phyloP scores from a whole-genome alignment of 176 grass and related monocot genomes.

The Lolium multiflorum region DNA sequence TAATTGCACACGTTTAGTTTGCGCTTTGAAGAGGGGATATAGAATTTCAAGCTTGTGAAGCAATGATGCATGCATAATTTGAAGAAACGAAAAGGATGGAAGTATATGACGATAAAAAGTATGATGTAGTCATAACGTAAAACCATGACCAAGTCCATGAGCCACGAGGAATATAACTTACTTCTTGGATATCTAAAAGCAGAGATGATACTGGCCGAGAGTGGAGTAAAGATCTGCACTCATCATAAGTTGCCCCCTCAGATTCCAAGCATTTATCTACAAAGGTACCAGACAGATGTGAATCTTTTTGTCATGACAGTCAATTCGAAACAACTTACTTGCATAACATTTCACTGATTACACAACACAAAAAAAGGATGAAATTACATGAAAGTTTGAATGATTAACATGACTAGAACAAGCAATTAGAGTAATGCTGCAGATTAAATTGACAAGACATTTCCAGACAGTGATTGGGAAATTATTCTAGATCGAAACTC shows the following conservation, averaged over 20 bases:
- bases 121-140: background rate
- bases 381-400: background rate
- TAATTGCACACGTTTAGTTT: background rate
- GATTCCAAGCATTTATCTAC: background rate
- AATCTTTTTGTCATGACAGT: background rate
- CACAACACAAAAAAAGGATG: background rate
- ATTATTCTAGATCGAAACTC: background rate
- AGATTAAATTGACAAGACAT: background rate
- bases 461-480: background rate
- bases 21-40: background rate
- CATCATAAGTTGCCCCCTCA: background rate
- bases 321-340: background rate
- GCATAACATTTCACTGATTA: background rate
- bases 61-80: too few relatives aligned
- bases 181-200: too few relatives aligned
- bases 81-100: too few relatives aligned
- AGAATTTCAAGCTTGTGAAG: background rate
- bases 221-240: background rate
- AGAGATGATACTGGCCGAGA: too few relatives aligned
- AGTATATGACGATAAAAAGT: too few relatives aligned
- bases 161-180: background rate
- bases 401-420: background rate
- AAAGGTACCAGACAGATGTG: conserved; percentile 1
- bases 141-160: background rate
- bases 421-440: background rate